A percentile compares a stretch with the other conserved stretches of the same genome.
These are phyloP conservation scores for Sporothrix curviconia DNA, from an alignment of 2,329 filamentous ascomycete species.

Conservation along the genomic window DNA sequence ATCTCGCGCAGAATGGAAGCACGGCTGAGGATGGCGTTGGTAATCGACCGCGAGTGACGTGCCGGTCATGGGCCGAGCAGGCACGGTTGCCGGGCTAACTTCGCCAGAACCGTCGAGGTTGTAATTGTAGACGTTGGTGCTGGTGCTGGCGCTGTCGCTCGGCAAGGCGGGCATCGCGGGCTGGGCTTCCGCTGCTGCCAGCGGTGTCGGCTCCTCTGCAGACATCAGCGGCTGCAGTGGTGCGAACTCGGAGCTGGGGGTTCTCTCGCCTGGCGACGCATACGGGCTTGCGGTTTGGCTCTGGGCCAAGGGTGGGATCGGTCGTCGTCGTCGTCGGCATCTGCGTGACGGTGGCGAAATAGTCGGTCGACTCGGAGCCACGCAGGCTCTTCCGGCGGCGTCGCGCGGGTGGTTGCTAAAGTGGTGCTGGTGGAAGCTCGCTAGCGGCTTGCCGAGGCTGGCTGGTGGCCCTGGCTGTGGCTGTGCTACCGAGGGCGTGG, in stretches of 20 bases:
- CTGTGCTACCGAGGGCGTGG: constrained; percentile 9
- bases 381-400: constrained; percentile 48
- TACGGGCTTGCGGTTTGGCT: constrained; percentile 67
- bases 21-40: constrained; percentile 40
- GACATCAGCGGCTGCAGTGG: constrained; percentile 17
- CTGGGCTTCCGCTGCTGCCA: background rate
- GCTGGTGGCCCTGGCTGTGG: constrained; percentile 13
- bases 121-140: background rate
- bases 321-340: constrained; percentile 31
- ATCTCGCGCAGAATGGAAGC: constrained; percentile 29
- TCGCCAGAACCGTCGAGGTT: constrained; percentile 15
- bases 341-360: constrained; percentile 40
- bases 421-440: constrained; percentile 43
- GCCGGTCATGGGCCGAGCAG: constrained; percentile 27
- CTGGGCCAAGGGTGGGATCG: constrained; percentile 70
- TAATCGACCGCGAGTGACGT: constrained; percentile 40
- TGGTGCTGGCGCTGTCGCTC: constrained; percentile 27
- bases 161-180: constrained; percentile 16
- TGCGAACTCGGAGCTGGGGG: constrained; percentile 21
- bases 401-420: constrained; percentile 33
- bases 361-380: constrained; percentile 50
- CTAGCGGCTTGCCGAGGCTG: constrained; percentile 18
- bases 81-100: constrained; percentile 13
- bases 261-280: constrained; percentile 29
- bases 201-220: constrained; percentile 3